Percentiles rank a stretch among this genome's conserved stretches.
Conservation (phyloP, 2,329 filamentous ascomycete genomes). For the Aspergillus tanneri region DNA sequence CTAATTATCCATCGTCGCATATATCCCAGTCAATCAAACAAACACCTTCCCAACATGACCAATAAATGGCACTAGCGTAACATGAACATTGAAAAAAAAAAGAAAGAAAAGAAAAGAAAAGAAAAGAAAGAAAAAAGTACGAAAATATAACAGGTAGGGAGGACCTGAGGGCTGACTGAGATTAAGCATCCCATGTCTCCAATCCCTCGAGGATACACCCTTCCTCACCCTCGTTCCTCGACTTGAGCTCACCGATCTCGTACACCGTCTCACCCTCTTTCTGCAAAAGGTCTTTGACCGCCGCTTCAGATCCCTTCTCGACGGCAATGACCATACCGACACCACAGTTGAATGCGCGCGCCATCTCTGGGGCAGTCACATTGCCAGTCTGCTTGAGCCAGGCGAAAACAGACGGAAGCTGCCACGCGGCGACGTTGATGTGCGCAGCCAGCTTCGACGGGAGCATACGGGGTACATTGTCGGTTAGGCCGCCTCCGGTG, state of each 20-base stretch:
- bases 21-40: constrained; percentile 4
- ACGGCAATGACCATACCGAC: constrained; percentile 93
- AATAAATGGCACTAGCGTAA: background rate
- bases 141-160: constrained; percentile 12
- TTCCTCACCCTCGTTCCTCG: constrained; percentile 52
- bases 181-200: constrained; percentile 44
- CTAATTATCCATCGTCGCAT: constrained; percentile 21
- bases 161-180: constrained; percentile 11
- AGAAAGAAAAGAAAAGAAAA: constrained; percentile 11
- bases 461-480: constrained; percentile 94
- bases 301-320: constrained; percentile 60
- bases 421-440: constrained; percentile 75
- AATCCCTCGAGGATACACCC: constrained; percentile 65
- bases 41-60: background rate
- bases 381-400: constrained; percentile 77
- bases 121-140: constrained; percentile 7
- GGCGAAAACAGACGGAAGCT: constrained; percentile 73
- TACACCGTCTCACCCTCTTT: constrained; percentile 73
- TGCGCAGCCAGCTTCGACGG: constrained; percentile 74
- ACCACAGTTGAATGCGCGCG: constrained; percentile 89
- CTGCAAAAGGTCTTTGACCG: constrained; percentile 61
- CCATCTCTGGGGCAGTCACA: constrained; percentile 76
- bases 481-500: constrained; percentile 86
- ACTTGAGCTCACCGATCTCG: constrained; percentile 69
- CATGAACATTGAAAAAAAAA: constrained; percentile 10